Evolutionary conservation across 1,284 basidiomycete genomes (phyloP), one percentile per base, ranked within the genome.

Genomic region (Boletellus deceptivus): DNA sequence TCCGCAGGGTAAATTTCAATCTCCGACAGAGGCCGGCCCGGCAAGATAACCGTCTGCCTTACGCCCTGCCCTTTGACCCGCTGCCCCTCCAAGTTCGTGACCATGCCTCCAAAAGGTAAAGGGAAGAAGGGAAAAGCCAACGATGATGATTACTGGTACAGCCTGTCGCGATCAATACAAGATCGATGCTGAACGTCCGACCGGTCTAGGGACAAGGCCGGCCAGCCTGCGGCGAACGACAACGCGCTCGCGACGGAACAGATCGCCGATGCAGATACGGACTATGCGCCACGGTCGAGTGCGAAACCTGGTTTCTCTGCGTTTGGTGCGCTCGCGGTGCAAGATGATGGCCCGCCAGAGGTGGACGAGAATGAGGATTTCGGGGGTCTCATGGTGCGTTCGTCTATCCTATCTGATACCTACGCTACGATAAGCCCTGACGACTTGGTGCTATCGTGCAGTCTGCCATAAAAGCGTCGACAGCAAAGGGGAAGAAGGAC

Each of bases 91-190:
- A 35, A 33, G 34, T 33, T 13, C 18, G 44, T 59, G 48, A 49
- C 55, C 50, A 94, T 95, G 92, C 76, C 91, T 53, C 91, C 91
- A 46, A 95, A 94, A 75, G 89, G 83, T 64, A 91, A 92, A 68
- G 88, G 82, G 55, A 93, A 93, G 76, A 93, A 93, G 70, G 83
- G 78, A 20, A 92, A 92, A 73, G 91, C 86, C 70, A 75, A 87
- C 61, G 89, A 90, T 56, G 90, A 89, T 50, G 85, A 89, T 57
- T 89, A 81, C 74, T 94, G 91, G 91, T 92, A n/a, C 59, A 51
- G 83, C 62, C 24, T 20, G 47, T 31, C 24, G 6, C 40, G n/a
- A 46, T 53, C 53, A 49, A 54, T 35, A n/a, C 11, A 36, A 27
- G 45, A 62, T 53, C 59, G 31, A 17, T 24, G 44, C 41, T 58